phyloP scores from a whole-genome alignment of 192 early-diverging fungal genomes.

The Phycomyces nitens region DNA sequence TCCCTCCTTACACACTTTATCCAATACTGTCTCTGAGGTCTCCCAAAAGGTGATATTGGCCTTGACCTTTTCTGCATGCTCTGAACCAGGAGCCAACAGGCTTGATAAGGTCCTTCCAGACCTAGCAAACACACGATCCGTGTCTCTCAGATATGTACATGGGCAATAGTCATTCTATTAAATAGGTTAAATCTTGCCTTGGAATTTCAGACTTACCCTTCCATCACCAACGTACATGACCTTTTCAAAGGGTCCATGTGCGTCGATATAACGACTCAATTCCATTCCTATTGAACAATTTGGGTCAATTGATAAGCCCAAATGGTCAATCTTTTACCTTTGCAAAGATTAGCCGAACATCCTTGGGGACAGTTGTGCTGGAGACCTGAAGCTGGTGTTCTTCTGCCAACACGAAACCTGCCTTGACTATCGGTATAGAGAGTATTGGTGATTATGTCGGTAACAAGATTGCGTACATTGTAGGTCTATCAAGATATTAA shows the following conservation, averaged over 20 bases:
- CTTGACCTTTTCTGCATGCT: conserved; percentile 1
- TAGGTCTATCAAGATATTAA: conserved; percentile 39
- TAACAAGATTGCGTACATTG: conserved; percentile 41
- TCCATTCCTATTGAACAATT: conserved; percentile 21
- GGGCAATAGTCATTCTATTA: conserved; percentile 32
- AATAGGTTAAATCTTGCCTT: neutral
- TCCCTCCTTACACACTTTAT: neutral
- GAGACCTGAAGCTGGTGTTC: conserved; percentile 26
- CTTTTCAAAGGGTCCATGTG: conserved; percentile 17
- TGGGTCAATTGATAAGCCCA: no score
- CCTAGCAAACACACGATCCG: conserved; percentile 18
- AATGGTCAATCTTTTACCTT: no score
- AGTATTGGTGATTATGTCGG: conserved; percentile 57
- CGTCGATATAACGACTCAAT: conserved; percentile 11
- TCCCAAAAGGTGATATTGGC: conserved; percentile 21
- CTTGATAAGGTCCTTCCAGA: conserved; percentile 7
- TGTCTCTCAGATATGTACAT: conserved; percentile 8
- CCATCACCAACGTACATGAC: conserved; percentile 34
- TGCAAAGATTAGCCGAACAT: conserved; percentile 61
- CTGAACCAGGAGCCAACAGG: conserved; percentile 1
- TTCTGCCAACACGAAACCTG: conserved; percentile 42
- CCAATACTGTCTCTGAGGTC: neutral
- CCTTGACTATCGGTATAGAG: conserved; percentile 41
- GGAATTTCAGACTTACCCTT: conserved; percentile 21
- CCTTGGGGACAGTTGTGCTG: conserved; percentile 49